Base-by-base conservation (phyloP, 2,329 filamentous ascomycete species). In the Phialemonium atrogriseum region DNA sequence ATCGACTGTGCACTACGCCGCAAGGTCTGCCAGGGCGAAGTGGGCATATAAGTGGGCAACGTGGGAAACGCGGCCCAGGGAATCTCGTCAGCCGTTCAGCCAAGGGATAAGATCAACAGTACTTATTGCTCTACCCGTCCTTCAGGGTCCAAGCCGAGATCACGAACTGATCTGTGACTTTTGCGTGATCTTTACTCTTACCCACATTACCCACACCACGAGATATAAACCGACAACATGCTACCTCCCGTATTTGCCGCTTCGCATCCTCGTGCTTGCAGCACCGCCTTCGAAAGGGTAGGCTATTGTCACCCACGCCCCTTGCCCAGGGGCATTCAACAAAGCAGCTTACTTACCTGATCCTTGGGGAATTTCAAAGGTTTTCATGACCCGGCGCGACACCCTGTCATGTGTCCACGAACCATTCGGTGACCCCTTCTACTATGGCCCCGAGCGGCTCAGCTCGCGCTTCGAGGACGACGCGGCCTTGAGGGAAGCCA, bases 401-500 rank as follows among this genome's bases (percentile, higher is more conserved):
- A 78, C 70, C 33, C 72, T 96, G 37, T 70, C 80, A 48, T 94
- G 85, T 54, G 70, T 91, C 47, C 91, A 96, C 58, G 91, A 98
- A 64, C 91, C 91, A 5, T 96, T 96, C 59, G 89, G 89, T 33
- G 91, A 96, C 60, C 84, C 88, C 39, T 96, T 89, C 55, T 96
- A 96, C 64, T 96, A 82, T 52, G 89, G 91, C 32, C 88, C 89
- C 6, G 91, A 98, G 62, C 74, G 85, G 46, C 70, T 96, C 46
- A 80, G 83, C 49, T 64, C 73, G 32, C 77, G 91, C 48, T 98
- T 85, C 53, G 79, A 80, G 50, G 55, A 81, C 26, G 84, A 94
- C 42, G 58, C 58, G 31, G 58, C 59, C 24, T 56, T 59, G 20
- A 66, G 77, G 36, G 48, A 64, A 34, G 59, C 70, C 47, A 82